phyloP scores from a whole-genome alignment of 129 eudicot genomes.

The Artemisia argyi region DNA sequence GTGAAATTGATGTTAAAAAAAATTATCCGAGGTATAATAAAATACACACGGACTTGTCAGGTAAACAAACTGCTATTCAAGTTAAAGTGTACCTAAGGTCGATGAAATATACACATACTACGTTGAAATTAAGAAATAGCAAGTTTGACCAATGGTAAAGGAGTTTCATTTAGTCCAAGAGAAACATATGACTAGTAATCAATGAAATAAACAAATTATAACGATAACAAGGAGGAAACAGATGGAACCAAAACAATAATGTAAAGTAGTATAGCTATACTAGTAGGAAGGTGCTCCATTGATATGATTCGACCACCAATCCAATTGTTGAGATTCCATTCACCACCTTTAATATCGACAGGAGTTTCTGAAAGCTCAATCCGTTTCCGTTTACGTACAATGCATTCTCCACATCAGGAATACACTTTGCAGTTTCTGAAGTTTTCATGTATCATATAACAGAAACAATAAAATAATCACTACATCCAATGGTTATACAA shows the following conservation, averaged over 20 bases:
- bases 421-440: slow-evolving; percentile 29
- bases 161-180: neutral
- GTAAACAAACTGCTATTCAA: too few relatives aligned
- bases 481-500: too few relatives aligned
- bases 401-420: slow-evolving; percentile 64
- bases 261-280: slow-evolving; percentile 33
- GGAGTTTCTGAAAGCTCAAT: slow-evolving; percentile 78
- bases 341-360: slow-evolving; percentile 68
- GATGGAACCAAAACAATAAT: neutral
- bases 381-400: slow-evolving; percentile 61
- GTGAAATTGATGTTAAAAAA: too few relatives aligned
- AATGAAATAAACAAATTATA: too few relatives aligned
- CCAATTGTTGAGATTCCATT: slow-evolving; percentile 93
- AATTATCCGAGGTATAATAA: too few relatives aligned
- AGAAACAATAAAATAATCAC: too few relatives aligned
- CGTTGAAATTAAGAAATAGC: neutral
- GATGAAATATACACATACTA: neutral
- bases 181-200: neutral
- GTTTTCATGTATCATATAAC: too few relatives aligned
- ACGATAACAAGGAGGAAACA: neutral
- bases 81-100: too few relatives aligned
- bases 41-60: too few relatives aligned
- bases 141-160: slow-evolving; percentile 15
- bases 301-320: slow-evolving; percentile 92
- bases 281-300: slow-evolving; percentile 88